phyloP scores from a whole-genome alignment of 768 basidiomycete species.

The Hericium erinaceus region DNA sequence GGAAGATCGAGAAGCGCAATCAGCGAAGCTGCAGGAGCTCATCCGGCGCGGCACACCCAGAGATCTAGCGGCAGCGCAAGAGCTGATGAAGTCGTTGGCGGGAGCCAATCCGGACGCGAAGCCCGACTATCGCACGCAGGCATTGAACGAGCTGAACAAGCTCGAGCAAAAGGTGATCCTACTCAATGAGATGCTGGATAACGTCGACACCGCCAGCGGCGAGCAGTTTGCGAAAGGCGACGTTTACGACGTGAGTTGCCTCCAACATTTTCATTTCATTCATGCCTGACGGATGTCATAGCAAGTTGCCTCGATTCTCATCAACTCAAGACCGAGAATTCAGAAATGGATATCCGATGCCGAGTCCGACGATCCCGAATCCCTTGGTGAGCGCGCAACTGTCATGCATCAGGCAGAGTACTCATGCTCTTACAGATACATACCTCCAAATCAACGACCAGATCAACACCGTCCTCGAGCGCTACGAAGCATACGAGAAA shows the following conservation, averaged over 20 bases:
- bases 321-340: conserved; percentile 80
- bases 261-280: not conserved
- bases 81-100: conserved; percentile 91
- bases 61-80: conserved; percentile 91
- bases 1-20: conserved; percentile 91
- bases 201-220: conserved; percentile 60
- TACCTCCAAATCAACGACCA: conserved; percentile 96
- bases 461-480: conserved; percentile 83
- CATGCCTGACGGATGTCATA: conserved; percentile 20
- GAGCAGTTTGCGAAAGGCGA: conserved; percentile 85
- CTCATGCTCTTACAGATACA: conserved; percentile 51
- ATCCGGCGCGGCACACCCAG: conserved; percentile 93
- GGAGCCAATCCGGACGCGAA: conserved; percentile 93
- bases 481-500: conserved; percentile 89
- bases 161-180: conserved; percentile 91
- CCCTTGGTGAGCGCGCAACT: conserved; percentile 52
- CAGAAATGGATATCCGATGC: conserved; percentile 98
- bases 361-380: conserved; percentile 80
- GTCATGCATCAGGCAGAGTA: not conserved
- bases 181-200: conserved; percentile 94
- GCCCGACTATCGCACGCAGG: conserved; percentile 88
- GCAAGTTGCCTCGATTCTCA: conserved; percentile 86
- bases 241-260: conserved; percentile 69
- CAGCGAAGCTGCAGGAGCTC: conserved; percentile 94
- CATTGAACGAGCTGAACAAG: conserved; percentile 84